Evolutionary conservation across 2,329 filamentous ascomycete genomes (phyloP), one percentile per base, ranked within the genome.

Genomic region (Diplodia seriata): DNA sequence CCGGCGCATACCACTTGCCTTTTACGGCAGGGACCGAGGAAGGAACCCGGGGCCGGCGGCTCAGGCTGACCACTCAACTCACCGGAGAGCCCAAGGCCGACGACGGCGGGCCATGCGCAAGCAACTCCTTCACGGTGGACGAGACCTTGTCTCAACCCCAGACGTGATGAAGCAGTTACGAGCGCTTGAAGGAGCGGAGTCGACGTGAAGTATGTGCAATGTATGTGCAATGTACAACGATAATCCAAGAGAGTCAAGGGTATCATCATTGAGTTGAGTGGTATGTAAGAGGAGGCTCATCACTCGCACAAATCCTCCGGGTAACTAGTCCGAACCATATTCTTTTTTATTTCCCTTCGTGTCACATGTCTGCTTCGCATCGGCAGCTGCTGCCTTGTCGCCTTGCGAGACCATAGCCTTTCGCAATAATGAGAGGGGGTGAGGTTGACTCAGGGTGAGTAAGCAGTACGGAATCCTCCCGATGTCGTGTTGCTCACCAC

Each of bases 241-340:
- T 36, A 62, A 62, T 40, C 57, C 26, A 20, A 33, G 47, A 49
- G 50, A 59, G 14, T 33, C n/a, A 29, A 50, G 57, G 40, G 40
- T 62, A 62, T 62, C 57, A 62, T 62, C n/a, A 14, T 56, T 56
- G 40, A 50, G 29, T 40, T 49, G 40, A 33, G 40, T 15, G 20
- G 57, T 29, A 57, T 26, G 26, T 26, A 26, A 26, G 26, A 26
- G 40, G n/a, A 61, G 26, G 5, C 26, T 55, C 31, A 38, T 29
- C 26, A 62, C 26, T 47, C 20, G 40, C 31, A 38, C 6, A 47
- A 47, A 31, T 50, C 40, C 57, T 50, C n/a, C 57, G 26, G 56
- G 47, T 15, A n/a, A n/a, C n/a, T n/a, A 26, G 7, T 9, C 26
- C 26, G 40, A 20, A 14, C 43, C 3, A 20, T 20, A n/a, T n/a